Evolutionary conservation across 306 rosid species (phyloP), one percentile per base, ranked within the genome.

Genomic region (Medicago ruthenica): DNA sequence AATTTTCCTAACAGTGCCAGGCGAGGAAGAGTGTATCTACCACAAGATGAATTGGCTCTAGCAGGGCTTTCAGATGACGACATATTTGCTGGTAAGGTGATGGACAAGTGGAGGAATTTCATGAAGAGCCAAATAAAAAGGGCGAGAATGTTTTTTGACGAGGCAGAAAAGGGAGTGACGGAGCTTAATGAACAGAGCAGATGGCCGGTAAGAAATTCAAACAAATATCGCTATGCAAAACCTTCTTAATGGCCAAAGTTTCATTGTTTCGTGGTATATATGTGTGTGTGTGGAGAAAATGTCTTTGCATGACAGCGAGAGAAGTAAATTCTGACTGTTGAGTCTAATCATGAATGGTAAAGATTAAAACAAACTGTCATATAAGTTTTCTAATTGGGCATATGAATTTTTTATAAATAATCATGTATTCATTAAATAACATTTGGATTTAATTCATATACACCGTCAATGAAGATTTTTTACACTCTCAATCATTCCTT

Each of bases 11-110:
- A 27, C 85, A 87, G 88, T 72, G 91, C 91, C 1, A 62, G 74
- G 21, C 85, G 91, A 83, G 91, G 88, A 80, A 87, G 91, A 76
- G 70, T 87, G 75, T 87, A 87, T 82, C 85, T 87, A 57, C 91
- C 91, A 3, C 91, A 87, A 74, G 91, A 87, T 68, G 91, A 87
- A 82, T 76, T 87, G 79, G 82, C 85, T 76, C 85, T 27, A n/a
- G 87, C 88, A 34, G 91, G 91, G 74, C 82, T 87, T 67, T 87
- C 91, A 3, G 91, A 87, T 18, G 85, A 85, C 0, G 91, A 87
- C 76, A 82, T 87, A 61, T 85, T 87, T 78, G 82, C 85, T 13
- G 82, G 88, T 31, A 82, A 78, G 79, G 91, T 87, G 84, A 87
- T 88, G 2, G 91, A 80, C 82, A 87, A 85, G 64, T 87, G 91